A percentile compares a stretch with the other conserved stretches of the same genome.
phyloP scores from a whole-genome alignment of 1,284 basidiomycete species.

The Cryptococcus sp. region DNA sequence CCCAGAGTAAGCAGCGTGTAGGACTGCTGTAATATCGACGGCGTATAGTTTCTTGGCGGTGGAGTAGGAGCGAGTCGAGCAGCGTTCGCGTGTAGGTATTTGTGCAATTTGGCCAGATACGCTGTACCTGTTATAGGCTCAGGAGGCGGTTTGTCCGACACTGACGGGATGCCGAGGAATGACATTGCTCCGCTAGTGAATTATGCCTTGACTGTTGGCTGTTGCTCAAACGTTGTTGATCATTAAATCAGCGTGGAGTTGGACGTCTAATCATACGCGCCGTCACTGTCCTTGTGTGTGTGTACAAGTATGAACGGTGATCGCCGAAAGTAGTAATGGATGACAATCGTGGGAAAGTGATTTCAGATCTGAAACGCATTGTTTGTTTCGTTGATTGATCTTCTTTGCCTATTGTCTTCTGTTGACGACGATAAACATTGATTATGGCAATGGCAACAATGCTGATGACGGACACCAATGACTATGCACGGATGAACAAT shows the following conservation, averaged over 20 bases:
- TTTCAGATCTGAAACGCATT: neutral
- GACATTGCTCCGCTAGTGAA: neutral
- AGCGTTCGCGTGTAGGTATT: conserved; percentile 47
- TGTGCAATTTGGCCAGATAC: conserved; percentile 48
- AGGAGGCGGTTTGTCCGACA: conserved; percentile 7
- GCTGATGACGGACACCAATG: neutral
- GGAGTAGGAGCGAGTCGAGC: conserved; percentile 38
- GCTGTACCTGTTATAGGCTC: conserved; percentile 36
- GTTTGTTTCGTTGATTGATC: neutral
- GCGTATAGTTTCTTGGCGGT: conserved; percentile 5
- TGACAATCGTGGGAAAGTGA: neutral
- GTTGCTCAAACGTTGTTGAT: conserved; percentile 3
- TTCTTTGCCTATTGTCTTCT: neutral
- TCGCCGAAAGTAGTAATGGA: neutral
- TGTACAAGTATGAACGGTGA: no score
- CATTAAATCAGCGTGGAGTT: neutral
- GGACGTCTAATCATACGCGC: no score
- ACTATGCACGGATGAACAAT: neutral
- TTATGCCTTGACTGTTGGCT: no score
- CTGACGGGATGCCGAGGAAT: conserved; percentile 16
- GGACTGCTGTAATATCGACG: conserved; percentile 40
- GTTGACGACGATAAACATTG: neutral
- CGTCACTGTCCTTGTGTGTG: no score
- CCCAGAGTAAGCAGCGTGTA: conserved; percentile 52
- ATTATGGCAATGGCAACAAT: neutral